phyloP scores from a whole-genome alignment of 805 yeast genomes.

The Monosporozyma siamensis region DNA sequence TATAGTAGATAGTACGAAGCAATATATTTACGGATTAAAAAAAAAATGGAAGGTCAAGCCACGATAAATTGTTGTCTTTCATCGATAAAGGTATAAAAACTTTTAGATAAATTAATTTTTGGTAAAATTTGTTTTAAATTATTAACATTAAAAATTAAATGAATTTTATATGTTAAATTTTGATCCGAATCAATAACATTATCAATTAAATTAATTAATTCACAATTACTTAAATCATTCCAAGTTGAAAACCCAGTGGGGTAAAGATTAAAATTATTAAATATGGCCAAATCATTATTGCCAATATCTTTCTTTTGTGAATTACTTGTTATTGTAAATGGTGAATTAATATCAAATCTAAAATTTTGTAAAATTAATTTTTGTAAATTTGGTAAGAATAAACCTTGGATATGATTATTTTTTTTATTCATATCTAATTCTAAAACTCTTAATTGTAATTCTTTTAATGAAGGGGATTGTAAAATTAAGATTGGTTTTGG shows the following conservation, averaged over 20 bases:
- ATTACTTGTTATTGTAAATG: neutral
- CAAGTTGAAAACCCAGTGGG: constrained; percentile 18
- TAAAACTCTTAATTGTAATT: constrained; percentile 14
- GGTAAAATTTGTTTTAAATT: constrained; percentile 15
- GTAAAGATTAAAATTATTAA: constrained; percentile 11
- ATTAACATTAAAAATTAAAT: constrained; percentile 14
- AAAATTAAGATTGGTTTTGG: constrained; percentile 17
- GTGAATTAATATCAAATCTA: neutral
- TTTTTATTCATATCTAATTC: constrained; percentile 7
- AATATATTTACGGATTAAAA: too few relatives aligned
- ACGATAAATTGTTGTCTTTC: constrained; percentile 18
- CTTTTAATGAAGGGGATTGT: constrained; percentile 13
- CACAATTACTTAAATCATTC: constrained; percentile 17
- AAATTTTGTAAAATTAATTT: constrained; percentile 5
- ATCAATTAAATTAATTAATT: constrained; percentile 5
- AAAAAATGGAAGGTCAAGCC: too few relatives aligned
- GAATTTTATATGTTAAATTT: neutral
- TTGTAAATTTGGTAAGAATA: constrained; percentile 16
- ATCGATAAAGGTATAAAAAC: constrained; percentile 17
- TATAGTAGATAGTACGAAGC: too few relatives aligned
- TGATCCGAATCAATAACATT: neutral
- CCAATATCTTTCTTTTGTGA: too few relatives aligned
- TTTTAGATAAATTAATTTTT: constrained; percentile 11
- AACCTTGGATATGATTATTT: constrained; percentile 16
- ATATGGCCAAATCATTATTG: constrained; percentile 1